Base-by-base conservation (phyloP, 2,329 filamentous ascomycete genomes). In the Diaporthe eres region DNA sequence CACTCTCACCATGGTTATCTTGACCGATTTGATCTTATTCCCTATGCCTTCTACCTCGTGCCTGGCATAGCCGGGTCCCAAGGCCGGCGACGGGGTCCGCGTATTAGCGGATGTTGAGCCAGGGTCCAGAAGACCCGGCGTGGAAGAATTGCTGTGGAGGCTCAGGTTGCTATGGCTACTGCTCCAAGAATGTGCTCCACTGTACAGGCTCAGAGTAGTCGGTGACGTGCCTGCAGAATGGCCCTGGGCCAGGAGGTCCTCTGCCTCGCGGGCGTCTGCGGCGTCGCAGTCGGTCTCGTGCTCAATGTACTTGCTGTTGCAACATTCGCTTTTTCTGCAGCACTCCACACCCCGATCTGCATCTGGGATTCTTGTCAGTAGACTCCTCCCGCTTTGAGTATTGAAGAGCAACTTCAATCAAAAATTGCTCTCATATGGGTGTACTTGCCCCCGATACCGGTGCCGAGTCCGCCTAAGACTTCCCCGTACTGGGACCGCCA, bases 31-130 rank as follows among this genome's bases (percentile, higher is more conserved):
- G 72, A 98, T 91, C 19, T 94, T 90, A 0, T 96, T 96, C 15
- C 96, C 96, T 60, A 98, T 94, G 2, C 96, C 96, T 81, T 98
- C 95, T 76, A 98, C 94, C 84, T 98, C 96, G 81, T 98, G 95
- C 57, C 94, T 89, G 74, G 92, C 89, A 81, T 98, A 98, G 4
- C 95, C 95, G 0, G 94, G 88, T 75, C 93, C 86, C 78, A 89
- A 88, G 83, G 90, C 84, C 74, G 87, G 80, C 25, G 86, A 87
- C 19, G 88, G 86, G 37, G 87, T 89, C 44, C 87, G 84, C 39
- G 51, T 84, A 79, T 34, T 83, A 78, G 13, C 79, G 75, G 22
- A 81, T 77, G 10, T 58, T 31, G 61, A 22, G 31, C 57, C 71
- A n/a, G 75, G 57, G 42, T 76, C 75, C n/a, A 81, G 80, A 22